Base-by-base conservation (phyloP, 768 basidiomycete species). In the Boletus rex-veris region DNA sequence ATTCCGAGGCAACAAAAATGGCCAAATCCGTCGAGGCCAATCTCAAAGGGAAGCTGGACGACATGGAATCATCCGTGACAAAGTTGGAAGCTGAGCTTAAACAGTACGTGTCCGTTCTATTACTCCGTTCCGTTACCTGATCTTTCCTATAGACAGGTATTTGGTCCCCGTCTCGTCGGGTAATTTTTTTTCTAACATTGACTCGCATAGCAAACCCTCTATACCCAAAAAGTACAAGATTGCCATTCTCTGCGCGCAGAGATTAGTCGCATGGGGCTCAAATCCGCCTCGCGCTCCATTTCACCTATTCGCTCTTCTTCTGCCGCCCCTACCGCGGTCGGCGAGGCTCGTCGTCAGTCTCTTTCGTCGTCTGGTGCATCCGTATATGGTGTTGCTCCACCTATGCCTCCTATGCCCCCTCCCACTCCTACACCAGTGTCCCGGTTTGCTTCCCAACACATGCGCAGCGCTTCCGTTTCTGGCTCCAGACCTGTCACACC, bases 1-100 rank as follows among this genome's bases (percentile, higher is more conserved):
- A 90, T 72, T 86, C 85, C 35, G 90, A 92, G 66, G 81, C 83
- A 55, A 83, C 79, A 67, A 87, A 85, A 74, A 69, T 74, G 60
- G 80, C 87, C 42, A 88, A 85, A 71, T 73, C 68, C 53, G 72
- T 79, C 50, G 88, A 91, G 74, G 71, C 75, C 47, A 76, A 73
- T 57, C 75, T 88, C 65, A 85, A 80, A 73, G 74, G 75, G 61
- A 83, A 82, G 72, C 70, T 90, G 41, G 85, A 88, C 57, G 84
- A 85, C 62, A 73, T 81, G 57, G 82, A 89, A 72, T 65, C 73
- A 54, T 70, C 74, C 53, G 78, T 80, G 60, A 69, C 74, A 53
- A 83, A 83, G 69, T 71, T 88, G 57, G 87, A 91, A 64, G 72
- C 77, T 54, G 89, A 91, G 66, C 72, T 88, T 66, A 81, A 81